A percentile compares a stretch with the other conserved stretches of the same genome.
These are phyloP conservation scores for Pistacia integerrima DNA, from an alignment of 345 rosid genomes.

Conservation along the genomic window DNA sequence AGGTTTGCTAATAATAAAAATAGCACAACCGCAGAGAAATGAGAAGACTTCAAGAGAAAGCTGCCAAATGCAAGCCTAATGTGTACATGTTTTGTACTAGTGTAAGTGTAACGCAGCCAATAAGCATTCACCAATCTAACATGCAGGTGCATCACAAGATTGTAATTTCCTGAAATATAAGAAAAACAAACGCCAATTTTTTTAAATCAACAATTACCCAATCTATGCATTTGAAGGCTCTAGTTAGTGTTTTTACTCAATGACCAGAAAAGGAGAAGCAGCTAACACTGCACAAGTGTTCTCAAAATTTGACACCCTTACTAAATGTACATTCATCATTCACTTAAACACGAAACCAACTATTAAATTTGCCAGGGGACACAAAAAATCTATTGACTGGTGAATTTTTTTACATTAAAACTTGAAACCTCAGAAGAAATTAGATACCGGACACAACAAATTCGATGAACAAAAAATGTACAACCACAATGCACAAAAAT, in stretches of 20 bases:
- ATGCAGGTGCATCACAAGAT: not conserved
- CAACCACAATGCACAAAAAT: not conserved
- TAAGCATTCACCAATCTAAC: not conserved
- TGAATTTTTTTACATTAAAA: not conserved
- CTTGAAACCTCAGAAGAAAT: not conserved
- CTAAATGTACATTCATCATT: not conserved
- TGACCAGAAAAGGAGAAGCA: not conserved
- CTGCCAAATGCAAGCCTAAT: not conserved
- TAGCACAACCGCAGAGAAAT: not conserved
- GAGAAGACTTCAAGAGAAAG: not conserved
- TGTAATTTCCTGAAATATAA: not conserved
- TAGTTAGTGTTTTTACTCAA: not conserved
- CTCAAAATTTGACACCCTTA: not conserved
- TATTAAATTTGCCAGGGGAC: not conserved
- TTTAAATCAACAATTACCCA: not conserved
- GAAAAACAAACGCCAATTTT: not conserved
- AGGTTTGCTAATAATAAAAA: conserved; percentile 6
- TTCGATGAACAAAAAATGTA: not conserved
- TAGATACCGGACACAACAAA: not conserved
- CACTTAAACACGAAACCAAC: not conserved
- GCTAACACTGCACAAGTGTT: not conserved
- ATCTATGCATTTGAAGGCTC: not conserved
- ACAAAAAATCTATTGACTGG: not conserved
- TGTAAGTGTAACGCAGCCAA: not conserved
- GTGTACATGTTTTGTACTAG: not conserved